Base-by-base conservation (phyloP, 331 rosid genomes). In the Cydonia oblonga region DNA sequence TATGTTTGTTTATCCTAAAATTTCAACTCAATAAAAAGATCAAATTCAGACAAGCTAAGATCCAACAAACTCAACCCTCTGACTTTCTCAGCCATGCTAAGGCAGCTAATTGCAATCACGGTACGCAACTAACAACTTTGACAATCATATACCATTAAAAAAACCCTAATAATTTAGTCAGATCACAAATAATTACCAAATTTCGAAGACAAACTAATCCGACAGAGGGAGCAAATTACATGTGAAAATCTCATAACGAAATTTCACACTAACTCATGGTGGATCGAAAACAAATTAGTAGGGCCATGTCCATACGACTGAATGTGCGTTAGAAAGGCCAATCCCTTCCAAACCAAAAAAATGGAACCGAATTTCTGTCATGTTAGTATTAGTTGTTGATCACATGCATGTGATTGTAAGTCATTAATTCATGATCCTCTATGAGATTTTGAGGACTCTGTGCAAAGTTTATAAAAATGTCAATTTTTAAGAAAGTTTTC, bases 391-490 rank as follows among this genome's bases (percentile, higher is more conserved):
- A 35, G 13, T 35, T 9, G 1, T 38, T 38, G 13, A 38, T 38
- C 42, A 38, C 42, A 38, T 9, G 13, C 13, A 38, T 4, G 42
- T 38, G 42, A 0, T 2, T 38, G 4, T 38, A 38, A 0, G 42
- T 38, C 42, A 38, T 9, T 38, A 38, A 9, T 38, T 38, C 13
- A 38, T 38, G 1, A 38, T 0, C 13, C 13, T 38, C 0, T 10
- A 0, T 38, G 0, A 38, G 13, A 38, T 38, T 38, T 38, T 1
- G 1, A 38, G 13, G 4, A 0, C 0, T 38, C 0, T 38, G 0
- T 38, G 42, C 4, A 9, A 38, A 38, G 13, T 9, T 38, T 0
- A 38, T 38, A 38, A 38, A 38, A 38, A 38, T 0, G 13, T 38
- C 42, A 0, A 9, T 2, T 38, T 38, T 38, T 2, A 38, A 38